Conservation (phyloP, 1,284 basidiomycete genomes). For the Pascua guehoae region DNA sequence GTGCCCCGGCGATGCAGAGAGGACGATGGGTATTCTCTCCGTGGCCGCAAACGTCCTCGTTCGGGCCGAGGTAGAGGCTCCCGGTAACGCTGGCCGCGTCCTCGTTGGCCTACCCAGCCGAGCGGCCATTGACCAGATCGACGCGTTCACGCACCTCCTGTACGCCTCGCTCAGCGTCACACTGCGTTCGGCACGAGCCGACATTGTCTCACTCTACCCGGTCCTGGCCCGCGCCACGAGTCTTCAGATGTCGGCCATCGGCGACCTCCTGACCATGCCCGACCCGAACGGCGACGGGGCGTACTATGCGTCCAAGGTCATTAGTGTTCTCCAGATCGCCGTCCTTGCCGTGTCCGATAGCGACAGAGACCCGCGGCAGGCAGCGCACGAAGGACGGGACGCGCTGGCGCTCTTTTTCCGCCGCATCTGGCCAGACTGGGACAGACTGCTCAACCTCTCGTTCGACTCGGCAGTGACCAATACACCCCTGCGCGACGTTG, state of each 20-base stretch:
- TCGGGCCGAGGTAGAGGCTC: conserved; percentile 19
- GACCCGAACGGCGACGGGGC: conserved; percentile 32
- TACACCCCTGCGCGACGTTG: conserved; percentile 28
- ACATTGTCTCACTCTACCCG: conserved; percentile 32
- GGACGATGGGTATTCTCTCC: conserved; percentile 15
- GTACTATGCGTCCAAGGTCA: conserved; percentile 28
- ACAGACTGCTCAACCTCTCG: conserved; percentile 28
- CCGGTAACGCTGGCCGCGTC: conserved; percentile 20
- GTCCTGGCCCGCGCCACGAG: conserved; percentile 30
- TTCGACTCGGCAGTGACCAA: conserved; percentile 30
- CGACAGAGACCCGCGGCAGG: not conserved
- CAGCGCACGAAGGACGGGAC: conserved; percentile 6
- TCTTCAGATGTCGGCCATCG: conserved; percentile 27
- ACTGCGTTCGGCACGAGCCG: conserved; percentile 10
- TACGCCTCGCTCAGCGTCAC: conserved; percentile 23
- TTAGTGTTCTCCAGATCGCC: conserved; percentile 26
- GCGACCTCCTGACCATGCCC: conserved; percentile 29
- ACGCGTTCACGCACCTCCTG: conserved; percentile 30
- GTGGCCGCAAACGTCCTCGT: conserved; percentile 26
- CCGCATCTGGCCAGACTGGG: conserved; percentile 43
- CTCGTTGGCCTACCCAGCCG: conserved; percentile 19
- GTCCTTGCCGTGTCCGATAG: conserved; percentile 20
- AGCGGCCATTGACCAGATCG: conserved; percentile 23
- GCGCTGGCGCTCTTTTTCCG: conserved; percentile 29
- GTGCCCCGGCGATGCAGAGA: conserved; percentile 13